phyloP scores from a whole-genome alignment of 257 asterid species.

The Penstemon eatonii region DNA sequence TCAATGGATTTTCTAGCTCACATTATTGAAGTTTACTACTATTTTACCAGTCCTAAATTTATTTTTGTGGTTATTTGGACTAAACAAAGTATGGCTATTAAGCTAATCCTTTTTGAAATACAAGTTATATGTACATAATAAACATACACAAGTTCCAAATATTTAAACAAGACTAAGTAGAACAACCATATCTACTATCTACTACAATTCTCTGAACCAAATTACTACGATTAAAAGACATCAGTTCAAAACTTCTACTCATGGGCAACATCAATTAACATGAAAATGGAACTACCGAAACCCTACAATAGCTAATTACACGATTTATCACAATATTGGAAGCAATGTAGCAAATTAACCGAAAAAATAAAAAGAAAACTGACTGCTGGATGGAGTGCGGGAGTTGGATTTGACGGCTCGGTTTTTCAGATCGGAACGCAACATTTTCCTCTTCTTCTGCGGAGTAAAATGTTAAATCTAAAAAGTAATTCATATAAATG shows the following conservation, averaged over 20 bases:
- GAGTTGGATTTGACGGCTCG: constrained; percentile 35
- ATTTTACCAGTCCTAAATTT: not conserved
- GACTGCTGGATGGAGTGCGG: constrained; percentile 33
- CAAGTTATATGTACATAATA: not conserved
- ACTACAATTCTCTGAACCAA: constrained; percentile 7
- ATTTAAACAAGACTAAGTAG: not conserved
- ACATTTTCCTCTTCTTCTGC: constrained; percentile 8
- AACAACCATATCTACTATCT: constrained; percentile 15
- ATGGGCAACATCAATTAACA: constrained; percentile 7
- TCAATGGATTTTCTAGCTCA: not conserved
- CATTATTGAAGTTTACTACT: no score
- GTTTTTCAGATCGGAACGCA: constrained; percentile 35
- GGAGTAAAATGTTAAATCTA: constrained; percentile 22
- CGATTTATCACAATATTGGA: not conserved
- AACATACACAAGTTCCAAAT: not conserved
- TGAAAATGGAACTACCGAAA: constrained; percentile 15
- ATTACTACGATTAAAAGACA: not conserved
- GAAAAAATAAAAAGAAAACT: not conserved
- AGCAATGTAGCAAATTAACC: not conserved
- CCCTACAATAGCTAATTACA: constrained; percentile 22
- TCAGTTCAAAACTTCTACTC: constrained; percentile 1
- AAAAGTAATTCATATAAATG: constrained; percentile 30
- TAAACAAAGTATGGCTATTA: not conserved
- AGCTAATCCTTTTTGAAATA: not conserved
- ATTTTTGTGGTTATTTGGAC: not conserved